Conservation (phyloP, 2,329 filamentous ascomycete genomes). For the Epichloe amarillans region DNA sequence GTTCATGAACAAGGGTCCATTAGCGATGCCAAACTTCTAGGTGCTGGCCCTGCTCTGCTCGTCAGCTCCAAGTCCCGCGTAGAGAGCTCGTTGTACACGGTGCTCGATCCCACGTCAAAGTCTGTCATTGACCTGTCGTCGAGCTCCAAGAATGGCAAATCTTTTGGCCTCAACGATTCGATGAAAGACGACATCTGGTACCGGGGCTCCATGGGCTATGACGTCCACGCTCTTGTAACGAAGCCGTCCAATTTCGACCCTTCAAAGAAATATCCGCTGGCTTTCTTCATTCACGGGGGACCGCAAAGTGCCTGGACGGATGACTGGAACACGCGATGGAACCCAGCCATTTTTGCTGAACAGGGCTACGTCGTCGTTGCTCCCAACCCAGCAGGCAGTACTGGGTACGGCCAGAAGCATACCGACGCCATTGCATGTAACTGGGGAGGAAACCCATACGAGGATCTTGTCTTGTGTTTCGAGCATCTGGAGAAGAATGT, state of each 20-base stretch:
- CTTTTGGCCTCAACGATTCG: conserved; percentile 49
- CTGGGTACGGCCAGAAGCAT: conserved; percentile 67
- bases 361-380: conserved; percentile 74
- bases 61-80: conserved; percentile 54
- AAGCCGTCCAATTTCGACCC: conserved; percentile 55
- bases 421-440: conserved; percentile 64
- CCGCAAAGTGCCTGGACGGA: conserved; percentile 67
- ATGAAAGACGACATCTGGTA: conserved; percentile 61
- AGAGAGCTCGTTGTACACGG: conserved; percentile 57
- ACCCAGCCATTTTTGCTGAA: conserved; percentile 73
- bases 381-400: conserved; percentile 74
- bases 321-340: conserved; percentile 73
- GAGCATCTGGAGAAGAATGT: conserved; percentile 57
- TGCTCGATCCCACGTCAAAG: conserved; percentile 36
- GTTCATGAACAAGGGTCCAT: conserved; percentile 43
- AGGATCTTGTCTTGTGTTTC: conserved; percentile 68
- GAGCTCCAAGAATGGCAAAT: conserved; percentile 48
- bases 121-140: conserved; percentile 41
- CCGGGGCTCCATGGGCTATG: conserved; percentile 46
- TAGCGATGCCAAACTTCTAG: conserved; percentile 37
- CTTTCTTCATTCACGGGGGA: conserved; percentile 71
- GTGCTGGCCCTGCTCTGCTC: conserved; percentile 38
- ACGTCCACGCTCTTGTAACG: conserved; percentile 56
- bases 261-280: conserved; percentile 62
- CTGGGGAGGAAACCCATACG: conserved; percentile 77